Base-by-base conservation (phyloP, 1,284 basidiomycete species). In the Irpex rosettiformis region DNA sequence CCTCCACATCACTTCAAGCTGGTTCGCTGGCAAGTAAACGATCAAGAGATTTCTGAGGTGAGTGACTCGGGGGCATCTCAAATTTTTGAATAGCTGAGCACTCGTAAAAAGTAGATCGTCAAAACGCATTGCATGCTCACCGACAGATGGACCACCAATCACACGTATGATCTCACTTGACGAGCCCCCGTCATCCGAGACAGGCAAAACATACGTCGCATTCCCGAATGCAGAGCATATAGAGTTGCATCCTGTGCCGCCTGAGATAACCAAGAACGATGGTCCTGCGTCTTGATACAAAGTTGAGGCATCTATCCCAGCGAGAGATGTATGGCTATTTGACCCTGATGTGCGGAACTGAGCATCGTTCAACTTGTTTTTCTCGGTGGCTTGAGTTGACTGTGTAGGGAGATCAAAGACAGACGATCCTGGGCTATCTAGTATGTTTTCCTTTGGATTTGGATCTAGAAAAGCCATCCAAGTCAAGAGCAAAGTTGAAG, bases 101-200 rank as follows among this genome's bases (percentile, higher is more conserved):
- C n/a, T n/a, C n/a, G n/a, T n/a, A n/a, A n/a, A n/a, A n/a, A n/a
- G n/a, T n/a, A n/a, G n/a, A n/a, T n/a, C n/a, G n/a, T n/a, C n/a
- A n/a, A n/a, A n/a, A n/a, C n/a, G n/a, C n/a, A n/a, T n/a, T n/a
- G n/a, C n/a, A n/a, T n/a, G n/a, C n/a, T 49, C 61, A 89, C 91
- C 89, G 63, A 92, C 84, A 16, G 91, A 93, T 22, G 91, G 91
- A 3, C 90, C 91, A 21, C 90, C 91, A 21, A 93, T 75, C 11
- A 93, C 91, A 45, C 91, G 83, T 57, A 92, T 92, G 56, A 93
- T 92, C 74, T 93, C 90, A 65, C 88, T 89, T 2, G 89, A 92
- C 13, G 89, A 91, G 55, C 91, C 91, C 11, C 91, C 92, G 67
- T 94, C 91, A 69, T 94, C 92, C 4, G 91, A 94, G 48, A 94